These are phyloP conservation scores for Oropetium thomaeum DNA, from an alignment of 176 grass and related monocot genomes.

Conservation along the genomic window DNA sequence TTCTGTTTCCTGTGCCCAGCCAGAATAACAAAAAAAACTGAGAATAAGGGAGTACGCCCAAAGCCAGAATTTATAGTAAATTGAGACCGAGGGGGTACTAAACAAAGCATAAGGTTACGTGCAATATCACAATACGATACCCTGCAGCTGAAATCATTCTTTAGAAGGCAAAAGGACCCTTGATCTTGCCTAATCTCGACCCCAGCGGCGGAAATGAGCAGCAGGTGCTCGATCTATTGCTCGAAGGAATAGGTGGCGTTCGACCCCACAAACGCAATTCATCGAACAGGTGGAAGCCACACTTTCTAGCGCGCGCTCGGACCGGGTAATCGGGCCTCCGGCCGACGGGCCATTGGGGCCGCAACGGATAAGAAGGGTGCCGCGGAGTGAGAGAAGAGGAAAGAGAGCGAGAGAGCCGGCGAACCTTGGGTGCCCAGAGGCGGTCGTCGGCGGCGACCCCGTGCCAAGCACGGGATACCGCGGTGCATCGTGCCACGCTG, in stretches of 20 bases:
- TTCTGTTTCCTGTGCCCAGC: too few relatives aligned
- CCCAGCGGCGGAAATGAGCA: not conserved
- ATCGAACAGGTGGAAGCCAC: constrained; percentile 23
- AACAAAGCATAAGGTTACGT: not conserved
- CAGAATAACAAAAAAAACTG: too few relatives aligned
- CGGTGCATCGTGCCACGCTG: constrained; percentile 76
- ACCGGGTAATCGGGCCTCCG: not conserved
- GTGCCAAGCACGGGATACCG: constrained; percentile 55
- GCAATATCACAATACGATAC: not conserved
- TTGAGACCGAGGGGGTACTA: too few relatives aligned
- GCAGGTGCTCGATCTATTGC: not conserved
- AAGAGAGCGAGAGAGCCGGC: not conserved
- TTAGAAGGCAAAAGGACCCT: not conserved
- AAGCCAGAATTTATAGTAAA: too few relatives aligned
- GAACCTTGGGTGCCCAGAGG: constrained; percentile 71
- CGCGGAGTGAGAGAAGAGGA: not conserved
- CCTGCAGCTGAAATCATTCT: not conserved
- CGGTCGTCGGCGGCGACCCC: constrained; percentile 49
- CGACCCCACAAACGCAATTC: not conserved
- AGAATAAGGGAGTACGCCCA: too few relatives aligned
- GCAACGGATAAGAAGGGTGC: not conserved
- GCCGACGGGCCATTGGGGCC: not conserved
- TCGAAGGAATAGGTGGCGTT: not conserved
- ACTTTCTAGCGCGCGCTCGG: not conserved
- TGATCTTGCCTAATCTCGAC: not conserved